phyloP scores from a whole-genome alignment of 331 rosid genomes.

The Saraca asoca region DNA sequence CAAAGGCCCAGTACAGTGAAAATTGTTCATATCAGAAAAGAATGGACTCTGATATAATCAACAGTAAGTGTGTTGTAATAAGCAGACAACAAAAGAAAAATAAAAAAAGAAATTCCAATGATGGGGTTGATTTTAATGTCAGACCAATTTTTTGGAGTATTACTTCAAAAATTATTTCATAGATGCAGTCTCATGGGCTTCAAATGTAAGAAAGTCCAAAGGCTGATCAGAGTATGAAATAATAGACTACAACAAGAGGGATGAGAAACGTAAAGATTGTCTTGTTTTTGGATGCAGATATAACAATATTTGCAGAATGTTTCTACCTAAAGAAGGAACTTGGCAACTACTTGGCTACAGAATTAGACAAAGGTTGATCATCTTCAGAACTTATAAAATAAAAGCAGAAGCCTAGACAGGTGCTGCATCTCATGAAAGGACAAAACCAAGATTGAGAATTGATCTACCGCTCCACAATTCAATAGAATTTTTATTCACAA shows the following conservation, averaged over 20 bases:
- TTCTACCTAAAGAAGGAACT: neutral
- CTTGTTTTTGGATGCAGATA: slow-evolving; percentile 9
- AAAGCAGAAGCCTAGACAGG: slow-evolving; percentile 13
- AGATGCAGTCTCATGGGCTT: neutral
- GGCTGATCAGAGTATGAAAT: neutral
- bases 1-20: no score
- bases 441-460: slow-evolving; percentile 4
- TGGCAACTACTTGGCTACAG: slow-evolving; percentile 2
- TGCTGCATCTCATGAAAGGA: slow-evolving; percentile 2
- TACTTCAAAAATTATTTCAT: neutral
- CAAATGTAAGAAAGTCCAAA: neutral
- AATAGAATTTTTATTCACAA: neutral
- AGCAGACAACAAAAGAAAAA: neutral
- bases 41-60: slow-evolving; percentile 6
- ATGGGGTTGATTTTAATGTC: neutral
- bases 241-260: neutral
- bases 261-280: no score
- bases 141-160: neutral
- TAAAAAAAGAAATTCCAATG: neutral
- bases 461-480: slow-evolving; percentile 14
- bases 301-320: neutral
- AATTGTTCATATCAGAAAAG: no score
- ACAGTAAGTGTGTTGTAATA: neutral
- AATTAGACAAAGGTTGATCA: slow-evolving; percentile 25
- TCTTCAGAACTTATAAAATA: slow-evolving; percentile 26